phyloP scores from a whole-genome alignment of 2,329 filamentous ascomycete genomes.

The Phialemonium atrogriseum region DNA sequence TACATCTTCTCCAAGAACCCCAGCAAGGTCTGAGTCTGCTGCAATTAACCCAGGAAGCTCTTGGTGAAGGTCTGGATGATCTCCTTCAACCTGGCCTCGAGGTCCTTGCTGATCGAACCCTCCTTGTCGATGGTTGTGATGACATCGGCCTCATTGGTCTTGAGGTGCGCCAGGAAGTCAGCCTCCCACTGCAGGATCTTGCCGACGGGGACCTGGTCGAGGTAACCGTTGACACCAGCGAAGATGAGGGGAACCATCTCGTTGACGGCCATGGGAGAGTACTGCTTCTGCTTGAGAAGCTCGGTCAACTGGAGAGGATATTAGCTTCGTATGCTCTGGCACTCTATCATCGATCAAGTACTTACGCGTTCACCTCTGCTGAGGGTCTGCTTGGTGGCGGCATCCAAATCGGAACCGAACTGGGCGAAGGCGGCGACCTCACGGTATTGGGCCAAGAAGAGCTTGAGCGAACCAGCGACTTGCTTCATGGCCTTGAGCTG shows the following conservation, averaged over 20 bases:
- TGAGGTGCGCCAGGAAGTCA: constrained; percentile 89
- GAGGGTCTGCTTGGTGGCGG: constrained; percentile 97
- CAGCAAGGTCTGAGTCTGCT: constrained; percentile 20
- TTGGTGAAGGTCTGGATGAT: constrained; percentile 78
- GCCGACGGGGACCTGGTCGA: constrained; percentile 79
- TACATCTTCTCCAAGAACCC: constrained; percentile 16
- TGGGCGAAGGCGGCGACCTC: constrained; percentile 99
- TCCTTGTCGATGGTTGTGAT: constrained; percentile 88
- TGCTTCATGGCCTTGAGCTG: constrained; percentile 99
- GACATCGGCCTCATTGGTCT: constrained; percentile 80
- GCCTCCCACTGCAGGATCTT: constrained; percentile 92
- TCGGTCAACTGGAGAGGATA: constrained; percentile 61
- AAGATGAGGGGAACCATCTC: constrained; percentile 99
- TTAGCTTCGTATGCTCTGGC: constrained; percentile 12
- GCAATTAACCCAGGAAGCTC: constrained; percentile 64
- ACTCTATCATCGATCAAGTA: constrained; percentile 13
- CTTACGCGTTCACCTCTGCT: constrained; percentile 94
- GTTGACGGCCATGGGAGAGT: constrained; percentile 95
- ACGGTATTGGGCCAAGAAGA: constrained; percentile 99
- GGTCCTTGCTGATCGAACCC: constrained; percentile 90
- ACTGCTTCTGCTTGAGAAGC: constrained; percentile 99
- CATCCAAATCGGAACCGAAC: constrained; percentile 99
- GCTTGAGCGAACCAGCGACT: constrained; percentile 98
- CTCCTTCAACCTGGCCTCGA: constrained; percentile 75
- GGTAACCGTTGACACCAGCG: constrained; percentile 95